Conservation (phyloP, 2,329 filamentous ascomycete species). For the Neopestalotiopsis sp. region DNA sequence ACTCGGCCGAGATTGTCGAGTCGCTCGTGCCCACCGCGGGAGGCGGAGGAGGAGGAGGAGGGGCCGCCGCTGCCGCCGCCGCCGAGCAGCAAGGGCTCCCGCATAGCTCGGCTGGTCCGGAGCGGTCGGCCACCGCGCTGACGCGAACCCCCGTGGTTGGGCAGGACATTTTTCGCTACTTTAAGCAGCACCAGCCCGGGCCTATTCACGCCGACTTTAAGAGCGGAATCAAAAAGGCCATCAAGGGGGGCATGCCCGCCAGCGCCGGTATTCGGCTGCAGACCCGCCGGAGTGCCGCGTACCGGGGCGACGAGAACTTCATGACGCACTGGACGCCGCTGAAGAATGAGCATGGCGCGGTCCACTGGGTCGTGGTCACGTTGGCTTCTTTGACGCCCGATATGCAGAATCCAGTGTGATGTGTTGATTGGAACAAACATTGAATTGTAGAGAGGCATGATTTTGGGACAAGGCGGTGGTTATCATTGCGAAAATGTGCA, state of each 20-base stretch:
- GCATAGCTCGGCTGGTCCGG: not conserved
- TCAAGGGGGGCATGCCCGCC: conserved; percentile 36
- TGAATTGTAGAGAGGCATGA: too few relatives aligned
- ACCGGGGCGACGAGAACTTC: conserved; percentile 31
- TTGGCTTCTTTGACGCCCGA: conserved; percentile 18
- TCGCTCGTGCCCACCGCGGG: conserved; percentile 29
- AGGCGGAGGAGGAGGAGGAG: conserved; percentile 19
- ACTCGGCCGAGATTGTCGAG: conserved; percentile 28
- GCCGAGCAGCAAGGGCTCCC: conserved; percentile 16
- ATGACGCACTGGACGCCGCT: conserved; percentile 29
- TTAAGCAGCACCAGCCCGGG: conserved; percentile 29
- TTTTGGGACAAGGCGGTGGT: too few relatives aligned
- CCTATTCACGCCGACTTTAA: conserved; percentile 28
- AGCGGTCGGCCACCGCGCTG: not conserved
- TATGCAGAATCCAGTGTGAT: too few relatives aligned
- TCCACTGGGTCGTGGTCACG: conserved; percentile 24
- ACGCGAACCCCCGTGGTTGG: conserved; percentile 20
- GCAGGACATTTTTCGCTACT: conserved; percentile 31
- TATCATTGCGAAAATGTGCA: too few relatives aligned
- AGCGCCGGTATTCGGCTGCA: conserved; percentile 31
- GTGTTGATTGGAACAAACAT: too few relatives aligned
- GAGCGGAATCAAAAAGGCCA: conserved; percentile 23
- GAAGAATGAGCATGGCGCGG: conserved; percentile 25
- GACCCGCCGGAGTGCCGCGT: conserved; percentile 30
- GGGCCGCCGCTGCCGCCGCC: too few relatives aligned